These are phyloP conservation scores for Boletus edulis DNA, from an alignment of 768 basidiomycete species.

Conservation along the genomic window DNA sequence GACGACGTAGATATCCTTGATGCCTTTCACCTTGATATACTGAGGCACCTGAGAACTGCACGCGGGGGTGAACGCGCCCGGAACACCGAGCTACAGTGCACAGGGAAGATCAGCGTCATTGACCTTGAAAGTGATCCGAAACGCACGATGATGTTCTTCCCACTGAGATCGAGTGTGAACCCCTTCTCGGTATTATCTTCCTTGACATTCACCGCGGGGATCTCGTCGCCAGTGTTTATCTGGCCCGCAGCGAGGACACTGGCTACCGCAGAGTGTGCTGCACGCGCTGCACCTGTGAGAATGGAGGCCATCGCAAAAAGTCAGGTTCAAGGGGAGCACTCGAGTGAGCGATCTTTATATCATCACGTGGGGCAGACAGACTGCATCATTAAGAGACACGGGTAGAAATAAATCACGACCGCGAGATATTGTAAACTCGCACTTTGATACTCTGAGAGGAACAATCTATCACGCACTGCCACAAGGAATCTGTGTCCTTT, in stretches of 20 bases:
- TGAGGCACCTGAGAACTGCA: constrained; percentile 63
- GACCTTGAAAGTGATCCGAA: background rate
- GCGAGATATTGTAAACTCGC: constrained; percentile 69
- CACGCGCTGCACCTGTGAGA: constrained; percentile 44
- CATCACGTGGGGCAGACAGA: background rate
- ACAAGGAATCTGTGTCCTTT: constrained; percentile 65
- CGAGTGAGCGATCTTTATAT: background rate
- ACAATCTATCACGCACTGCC: constrained; percentile 67
- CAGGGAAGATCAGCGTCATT: background rate
- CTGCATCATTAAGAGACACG: background rate
- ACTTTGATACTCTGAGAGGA: constrained; percentile 76
- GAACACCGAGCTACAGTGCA: constrained; percentile 58
- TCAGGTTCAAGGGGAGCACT: background rate
- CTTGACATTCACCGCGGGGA: constrained; percentile 56
- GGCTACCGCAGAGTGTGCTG: constrained; percentile 54
- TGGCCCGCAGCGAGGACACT: constrained; percentile 47
- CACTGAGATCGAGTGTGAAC: constrained; percentile 45
- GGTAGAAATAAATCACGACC: constrained; percentile 47
- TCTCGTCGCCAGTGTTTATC: constrained; percentile 34
- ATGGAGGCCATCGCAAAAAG: constrained; percentile 44
- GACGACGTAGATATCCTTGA: constrained; percentile 69
- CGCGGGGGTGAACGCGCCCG: constrained; percentile 73
- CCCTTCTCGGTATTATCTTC: constrained; percentile 50
- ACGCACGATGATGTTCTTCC: constrained; percentile 65
- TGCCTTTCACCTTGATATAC: constrained; percentile 73